Evolutionary conservation across 768 basidiomycete genomes (phyloP), one percentile per base, ranked within the genome.

Genomic region (Panus rudis): DNA sequence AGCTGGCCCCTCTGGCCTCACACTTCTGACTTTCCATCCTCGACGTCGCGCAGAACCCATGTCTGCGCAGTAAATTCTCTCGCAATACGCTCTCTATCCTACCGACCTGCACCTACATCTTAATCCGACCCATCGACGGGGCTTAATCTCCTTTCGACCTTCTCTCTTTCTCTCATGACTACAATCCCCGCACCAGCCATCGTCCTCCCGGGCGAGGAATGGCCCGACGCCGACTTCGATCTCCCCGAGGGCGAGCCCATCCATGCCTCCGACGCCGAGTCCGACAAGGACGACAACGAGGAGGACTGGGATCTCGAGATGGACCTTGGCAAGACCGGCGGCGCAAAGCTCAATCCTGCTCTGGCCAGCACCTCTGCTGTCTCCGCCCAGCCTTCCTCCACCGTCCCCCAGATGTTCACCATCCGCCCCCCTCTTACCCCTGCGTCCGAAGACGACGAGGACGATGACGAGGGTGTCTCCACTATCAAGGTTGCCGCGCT

Each of bases 161-260:
- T 33, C 41, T 45, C 22, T 37, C 51, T 53, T 52, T 52, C 40
- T 57, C 43, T 50, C 45, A 86, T 86, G 83, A 61, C 70, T 43
- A 65, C 81, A 39, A 67, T 79, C 30, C 77, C 76, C 27, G 76
- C 81, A 4, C 81, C 79, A 11, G 65, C 74, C 35, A 66, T 72
- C 49, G 63, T 67, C 31, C 55, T 70, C 28, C 61, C 72, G 43
- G 74, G 76, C 49, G 87, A 91, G 64, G 85, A 89, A 67, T 91
- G 88, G 87, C 73, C 77, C 33, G 88, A 91, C 62, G 83, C 84
- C 48, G 88, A 91, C 64, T 90, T 91, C 58, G 88, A 89, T 59
- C 67, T 91, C 17, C 81, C 84, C 42, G 88, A 91, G 37, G 87
- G 77, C 32, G 75, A 75, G 37, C 69, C 77, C 38, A 73, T 87